phyloP scores from a whole-genome alignment of 768 basidiomycete species.

The Baorangia bicolor region DNA sequence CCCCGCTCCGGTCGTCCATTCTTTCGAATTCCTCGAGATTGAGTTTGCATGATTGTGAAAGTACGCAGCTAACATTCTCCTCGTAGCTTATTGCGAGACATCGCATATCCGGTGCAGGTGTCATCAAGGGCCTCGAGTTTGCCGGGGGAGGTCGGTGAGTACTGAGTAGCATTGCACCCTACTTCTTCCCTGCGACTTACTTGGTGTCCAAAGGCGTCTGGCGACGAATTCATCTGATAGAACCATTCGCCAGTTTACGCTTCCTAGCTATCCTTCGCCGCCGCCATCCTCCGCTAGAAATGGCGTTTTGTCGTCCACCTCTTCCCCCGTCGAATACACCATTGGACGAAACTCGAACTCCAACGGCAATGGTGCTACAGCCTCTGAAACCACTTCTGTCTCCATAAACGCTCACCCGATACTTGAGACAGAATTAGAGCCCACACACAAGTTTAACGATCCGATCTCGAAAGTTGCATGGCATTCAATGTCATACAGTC shows the following conservation, averaged over 20 bases:
- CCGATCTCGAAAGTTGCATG: constrained; percentile 91
- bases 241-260: constrained; percentile 78
- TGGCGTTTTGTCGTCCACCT: constrained; percentile 14
- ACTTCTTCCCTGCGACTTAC: not conserved
- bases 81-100: constrained; percentile 73
- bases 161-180: not conserved
- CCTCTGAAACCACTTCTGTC: constrained; percentile 27
- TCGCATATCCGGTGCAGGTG: constrained; percentile 66
- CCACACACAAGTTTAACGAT: constrained; percentile 77
- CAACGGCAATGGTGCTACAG: constrained; percentile 29
- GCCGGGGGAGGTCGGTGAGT: constrained; percentile 76
- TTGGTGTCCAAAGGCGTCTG: constrained; percentile 50
- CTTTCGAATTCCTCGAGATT: not conserved
- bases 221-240: constrained; percentile 96
- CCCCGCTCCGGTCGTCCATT: not conserved
- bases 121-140: constrained; percentile 84
- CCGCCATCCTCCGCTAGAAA: constrained; percentile 20
- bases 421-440: constrained; percentile 70
- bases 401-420: constrained; percentile 7
- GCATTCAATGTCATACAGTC: constrained; percentile 90
- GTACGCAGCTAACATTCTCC: not conserved
- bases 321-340: constrained; percentile 16
- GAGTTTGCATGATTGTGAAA: not conserved
- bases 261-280: constrained; percentile 53
- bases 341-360: not conserved